A percentile compares a stretch with the other conserved stretches of the same genome.
phyloP scores from a whole-genome alignment of 192 early-diverging fungal species.

The Backusella liffmaniae region DNA sequence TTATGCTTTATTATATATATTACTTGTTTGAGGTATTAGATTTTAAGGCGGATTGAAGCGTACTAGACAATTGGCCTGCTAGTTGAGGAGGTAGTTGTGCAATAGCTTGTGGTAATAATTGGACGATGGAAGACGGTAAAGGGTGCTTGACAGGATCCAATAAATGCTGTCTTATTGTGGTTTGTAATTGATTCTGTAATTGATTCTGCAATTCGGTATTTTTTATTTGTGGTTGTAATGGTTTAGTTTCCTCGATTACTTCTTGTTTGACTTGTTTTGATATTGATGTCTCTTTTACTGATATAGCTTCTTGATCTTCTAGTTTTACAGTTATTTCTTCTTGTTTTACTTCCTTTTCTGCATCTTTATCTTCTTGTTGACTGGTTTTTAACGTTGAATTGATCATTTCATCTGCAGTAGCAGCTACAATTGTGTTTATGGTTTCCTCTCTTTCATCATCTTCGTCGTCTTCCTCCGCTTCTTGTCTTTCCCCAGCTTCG shows the following conservation, averaged over 20 bases:
- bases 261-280: neutral
- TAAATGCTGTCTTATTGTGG: conserved; percentile 33
- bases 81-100: conserved; percentile 32
- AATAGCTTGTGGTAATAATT: conserved; percentile 34
- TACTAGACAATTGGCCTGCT: conserved; percentile 1
- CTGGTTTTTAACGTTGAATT: neutral
- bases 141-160: conserved; percentile 27
- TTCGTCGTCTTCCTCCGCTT: neutral
- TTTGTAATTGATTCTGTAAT: conserved; percentile 31
- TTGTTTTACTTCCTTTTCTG: neutral
- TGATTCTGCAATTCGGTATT: conserved; percentile 4
- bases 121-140: conserved; percentile 28
- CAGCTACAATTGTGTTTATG: neutral
- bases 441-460: neutral
- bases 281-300: neutral
- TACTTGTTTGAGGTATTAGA: neutral
- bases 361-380: neutral
- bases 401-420: neutral
- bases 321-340: neutral
- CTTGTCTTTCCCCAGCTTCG: neutral
- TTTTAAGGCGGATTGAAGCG: conserved; percentile 6
- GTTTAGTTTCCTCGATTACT: neutral
- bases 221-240: neutral
- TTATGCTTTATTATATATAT: neutral
- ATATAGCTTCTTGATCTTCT: neutral